Percentiles rank a stretch among this genome's conserved stretches.
phyloP scores from a whole-genome alignment of 495 filamentous ascomycete genomes.

The Neurospora pannonica region DNA sequence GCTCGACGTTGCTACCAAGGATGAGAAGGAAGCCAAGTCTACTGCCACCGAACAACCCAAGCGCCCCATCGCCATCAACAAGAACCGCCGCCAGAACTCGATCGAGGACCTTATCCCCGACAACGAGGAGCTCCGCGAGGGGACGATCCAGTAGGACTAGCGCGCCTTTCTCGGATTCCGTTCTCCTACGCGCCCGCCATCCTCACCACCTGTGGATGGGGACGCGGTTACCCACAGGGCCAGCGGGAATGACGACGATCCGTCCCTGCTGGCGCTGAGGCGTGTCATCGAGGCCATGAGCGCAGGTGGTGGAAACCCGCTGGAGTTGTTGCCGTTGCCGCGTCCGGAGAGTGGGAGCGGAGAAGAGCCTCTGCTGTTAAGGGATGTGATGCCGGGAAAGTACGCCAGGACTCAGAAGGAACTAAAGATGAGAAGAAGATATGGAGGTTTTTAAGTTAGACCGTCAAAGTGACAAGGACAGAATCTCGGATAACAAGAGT shows the following conservation, averaged over 20 bases:
- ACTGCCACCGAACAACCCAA: neutral
- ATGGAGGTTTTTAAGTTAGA: neutral
- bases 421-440: neutral
- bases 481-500: neutral
- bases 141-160: constrained; percentile 21
- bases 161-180: neutral
- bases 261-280: neutral
- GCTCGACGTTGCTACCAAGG: neutral
- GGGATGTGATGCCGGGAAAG: neutral
- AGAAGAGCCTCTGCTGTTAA: neutral
- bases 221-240: neutral
- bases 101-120: constrained; percentile 25
- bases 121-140: constrained; percentile 22
- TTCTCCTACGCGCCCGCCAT: neutral
- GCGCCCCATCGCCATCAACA: neutral
- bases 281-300: neutral
- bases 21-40: neutral
- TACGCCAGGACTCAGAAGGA: neutral
- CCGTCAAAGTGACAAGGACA: neutral
- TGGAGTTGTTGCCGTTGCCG: neutral
- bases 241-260: neutral
- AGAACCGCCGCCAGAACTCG: constrained; percentile 9
- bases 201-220: neutral
- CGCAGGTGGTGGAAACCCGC: neutral
- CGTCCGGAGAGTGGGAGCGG: neutral